Conservation (phyloP, 345 rosid species). For the Gossypium rotundifolium region DNA sequence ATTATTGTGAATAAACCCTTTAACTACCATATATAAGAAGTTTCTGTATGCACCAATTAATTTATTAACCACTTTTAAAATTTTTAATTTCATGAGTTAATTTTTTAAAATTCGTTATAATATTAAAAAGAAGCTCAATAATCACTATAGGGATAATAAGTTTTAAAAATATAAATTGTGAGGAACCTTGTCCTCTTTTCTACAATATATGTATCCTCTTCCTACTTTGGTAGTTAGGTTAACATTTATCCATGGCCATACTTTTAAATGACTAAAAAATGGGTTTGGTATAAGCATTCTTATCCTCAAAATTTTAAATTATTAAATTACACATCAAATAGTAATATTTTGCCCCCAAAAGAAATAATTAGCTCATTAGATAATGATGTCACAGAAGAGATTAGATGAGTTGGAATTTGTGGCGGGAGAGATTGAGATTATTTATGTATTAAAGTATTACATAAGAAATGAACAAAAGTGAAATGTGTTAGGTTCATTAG, state of each 20-base stretch:
- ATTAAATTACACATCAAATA: neutral
- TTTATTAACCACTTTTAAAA: too few relatives aligned
- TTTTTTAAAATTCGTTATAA: too few relatives aligned
- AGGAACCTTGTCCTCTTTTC: neutral
- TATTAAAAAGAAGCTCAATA: too few relatives aligned
- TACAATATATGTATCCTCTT: neutral
- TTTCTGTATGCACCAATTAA: too few relatives aligned
- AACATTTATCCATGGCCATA: neutral
- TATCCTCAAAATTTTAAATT: conserved; percentile 16
- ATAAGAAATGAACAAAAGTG: neutral
- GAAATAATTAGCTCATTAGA: neutral
- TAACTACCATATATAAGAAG: too few relatives aligned
- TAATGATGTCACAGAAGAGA: neutral
- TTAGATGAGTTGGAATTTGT: conserved; percentile 23
- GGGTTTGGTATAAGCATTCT: neutral
- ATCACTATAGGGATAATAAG: too few relatives aligned
- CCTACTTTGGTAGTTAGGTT: neutral
- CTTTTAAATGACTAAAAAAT: neutral
- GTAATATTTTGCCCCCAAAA: neutral
- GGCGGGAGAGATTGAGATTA: conserved; percentile 5
- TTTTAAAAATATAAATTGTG: too few relatives aligned
- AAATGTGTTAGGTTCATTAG: conserved; percentile 12
- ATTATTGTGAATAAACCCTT: too few relatives aligned
- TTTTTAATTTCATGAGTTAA: too few relatives aligned
- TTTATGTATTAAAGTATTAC: neutral